Base-by-base conservation (phyloP, 176 grass and related monocot genomes). In the Phragmites australis region DNA sequence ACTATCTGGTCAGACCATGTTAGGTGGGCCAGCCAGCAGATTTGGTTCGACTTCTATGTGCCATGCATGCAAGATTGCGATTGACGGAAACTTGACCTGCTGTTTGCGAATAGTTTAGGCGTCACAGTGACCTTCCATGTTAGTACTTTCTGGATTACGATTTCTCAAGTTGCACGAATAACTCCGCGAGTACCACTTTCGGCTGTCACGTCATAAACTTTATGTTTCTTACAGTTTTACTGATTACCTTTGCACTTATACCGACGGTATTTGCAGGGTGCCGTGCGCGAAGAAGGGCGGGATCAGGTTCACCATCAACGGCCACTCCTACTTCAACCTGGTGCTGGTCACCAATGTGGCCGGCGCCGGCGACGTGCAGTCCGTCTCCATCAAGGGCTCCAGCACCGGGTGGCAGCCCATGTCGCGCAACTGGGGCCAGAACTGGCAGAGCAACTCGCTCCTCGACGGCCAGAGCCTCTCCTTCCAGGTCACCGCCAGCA, bases 371-470 rank as follows among this genome's bases (percentile, higher is more conserved):
- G 94, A 97, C 44, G 81, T 91, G 77, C 76, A 45, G 9, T 64
- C 91, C 21, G 94, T 91, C 8, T 85, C 94, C 7, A 97, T 97
- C 88, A 97, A 93, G 81, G 91, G 94, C 1, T 93, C 94, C 34
- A 81, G 51, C 63, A 83, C 72, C 1, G 90, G 83, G 15, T 97
- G 93, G 93, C 93, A 93, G 81, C 61, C 90, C 43, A 97, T 97
- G 93, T 88, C 93, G 0, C 76, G 93, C 2, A 97, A 97, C 79
- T 97, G 90, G 93, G 93, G 93, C 17, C 93, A 97, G 82, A 97
- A 97, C 82, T 97, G 93, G 93, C 93, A 97, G 90, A 97, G 94
- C 88, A 97, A 97, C 86, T 63, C 86, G 5, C n/a, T 91, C 41
- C 88, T 97, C 21, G 83, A 93, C 40, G 81, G 94, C 12, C 94